Evolutionary conservation across 1,139 yeast species (phyloP).

Genomic region (Yamadazyma trypodendri): DNA sequence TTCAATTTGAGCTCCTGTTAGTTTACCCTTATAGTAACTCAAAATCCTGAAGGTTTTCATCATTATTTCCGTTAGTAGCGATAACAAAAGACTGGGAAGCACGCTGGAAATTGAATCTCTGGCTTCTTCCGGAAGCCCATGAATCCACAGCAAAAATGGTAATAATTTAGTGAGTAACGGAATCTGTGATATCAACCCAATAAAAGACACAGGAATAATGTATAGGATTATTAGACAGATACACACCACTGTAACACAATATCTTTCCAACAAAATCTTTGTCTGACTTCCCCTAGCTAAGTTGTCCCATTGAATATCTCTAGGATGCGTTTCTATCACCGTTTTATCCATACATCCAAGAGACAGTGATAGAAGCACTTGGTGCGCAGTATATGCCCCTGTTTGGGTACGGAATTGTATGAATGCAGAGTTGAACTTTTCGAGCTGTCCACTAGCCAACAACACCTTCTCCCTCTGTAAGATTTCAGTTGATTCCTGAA

Average conservation of each 20-base stretch:
- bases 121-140: conserved; percentile 50
- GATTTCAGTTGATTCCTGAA: conserved; percentile 18
- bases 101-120: conserved; percentile 55
- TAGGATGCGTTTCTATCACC: conserved; percentile 52
- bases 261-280: conserved; percentile 32
- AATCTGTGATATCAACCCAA: conserved; percentile 64
- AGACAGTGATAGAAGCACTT: conserved; percentile 45
- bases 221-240: conserved; percentile 54
- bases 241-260: conserved; percentile 42
- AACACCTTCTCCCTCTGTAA: conserved; percentile 24
- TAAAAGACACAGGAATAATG: conserved; percentile 70
- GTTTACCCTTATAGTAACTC: conserved; percentile 48
- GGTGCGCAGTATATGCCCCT: conserved; percentile 55
- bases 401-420: conserved; percentile 49
- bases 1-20: conserved; percentile 58
- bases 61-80: conserved; percentile 56
- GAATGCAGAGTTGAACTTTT: conserved; percentile 44
- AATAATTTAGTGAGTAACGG: conserved; percentile 56
- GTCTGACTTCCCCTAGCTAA: conserved; percentile 35
- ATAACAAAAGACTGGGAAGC: conserved; percentile 59
- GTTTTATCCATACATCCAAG: conserved; percentile 44
- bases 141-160: conserved; percentile 54
- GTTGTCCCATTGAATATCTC: conserved; percentile 62
- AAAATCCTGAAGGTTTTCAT: conserved; percentile 50
- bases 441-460: conserved; percentile 18